Conservation (phyloP, 2,329 filamentous ascomycete species). For the Calonectria pteridis region DNA sequence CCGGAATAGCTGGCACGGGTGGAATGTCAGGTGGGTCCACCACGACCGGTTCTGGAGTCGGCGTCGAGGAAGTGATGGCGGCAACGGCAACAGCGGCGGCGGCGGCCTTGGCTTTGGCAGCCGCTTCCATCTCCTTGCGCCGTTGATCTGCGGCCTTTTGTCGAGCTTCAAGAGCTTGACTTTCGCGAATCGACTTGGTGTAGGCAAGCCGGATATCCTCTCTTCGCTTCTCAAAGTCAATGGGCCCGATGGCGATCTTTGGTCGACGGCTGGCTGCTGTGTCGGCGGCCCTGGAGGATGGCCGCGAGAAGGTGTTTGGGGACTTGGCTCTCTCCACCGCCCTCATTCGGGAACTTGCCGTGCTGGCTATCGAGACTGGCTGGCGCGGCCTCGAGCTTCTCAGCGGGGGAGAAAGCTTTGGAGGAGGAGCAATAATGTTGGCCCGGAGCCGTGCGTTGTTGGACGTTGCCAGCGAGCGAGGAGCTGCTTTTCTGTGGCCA, state of each 20-base stretch:
- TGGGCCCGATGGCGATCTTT: slow-evolving; percentile 76
- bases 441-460: slow-evolving; percentile 75
- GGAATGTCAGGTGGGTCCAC: slow-evolving; percentile 33
- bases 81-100: slow-evolving; percentile 36
- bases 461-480: slow-evolving; percentile 57
- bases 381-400: slow-evolving; percentile 86
- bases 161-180: slow-evolving; percentile 70
- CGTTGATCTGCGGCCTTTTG: slow-evolving; percentile 65
- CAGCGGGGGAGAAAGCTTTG: slow-evolving; percentile 82
- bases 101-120: slow-evolving; percentile 56
- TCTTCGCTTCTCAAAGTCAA: slow-evolving; percentile 86
- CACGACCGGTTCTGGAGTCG: slow-evolving; percentile 33
- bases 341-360: slow-evolving; percentile 77
- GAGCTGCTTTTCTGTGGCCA: slow-evolving; percentile 54
- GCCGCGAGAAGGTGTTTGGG: slow-evolving; percentile 52
- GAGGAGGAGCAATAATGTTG: slow-evolving; percentile 77
- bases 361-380: slow-evolving; percentile 80
- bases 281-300: slow-evolving; percentile 51
- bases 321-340: slow-evolving; percentile 69
- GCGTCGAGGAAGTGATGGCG: slow-evolving; percentile 30
- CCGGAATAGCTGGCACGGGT: slow-evolving; percentile 39
- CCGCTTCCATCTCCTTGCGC: slow-evolving; percentile 63
- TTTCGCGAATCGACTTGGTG: slow-evolving; percentile 84
- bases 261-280: slow-evolving; percentile 55
- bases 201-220: slow-evolving; percentile 88